Conservation (phyloP, 495 filamentous ascomycete genomes). For the Melanomma pulvis-pyrius region DNA sequence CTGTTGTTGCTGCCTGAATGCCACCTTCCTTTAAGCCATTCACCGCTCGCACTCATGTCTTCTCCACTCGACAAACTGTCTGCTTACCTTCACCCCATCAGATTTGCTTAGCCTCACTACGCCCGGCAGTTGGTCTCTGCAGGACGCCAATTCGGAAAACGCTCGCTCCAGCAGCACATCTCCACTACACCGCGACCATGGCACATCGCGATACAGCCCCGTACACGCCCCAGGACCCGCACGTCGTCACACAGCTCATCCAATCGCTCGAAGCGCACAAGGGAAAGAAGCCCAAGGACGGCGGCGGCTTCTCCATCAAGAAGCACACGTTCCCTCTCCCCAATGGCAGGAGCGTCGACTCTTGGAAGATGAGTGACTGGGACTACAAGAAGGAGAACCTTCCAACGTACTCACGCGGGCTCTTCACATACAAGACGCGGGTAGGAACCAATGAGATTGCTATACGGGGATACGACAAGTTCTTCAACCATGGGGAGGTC, state of each 20-base stretch:
- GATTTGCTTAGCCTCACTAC: slow-evolving; percentile 13
- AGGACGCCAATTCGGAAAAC: slow-evolving; percentile 6
- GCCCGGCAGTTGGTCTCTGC: slow-evolving; percentile 16
- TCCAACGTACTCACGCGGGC: slow-evolving; percentile 86
- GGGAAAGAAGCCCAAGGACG: slow-evolving; percentile 47
- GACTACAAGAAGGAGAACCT: slow-evolving; percentile 86
- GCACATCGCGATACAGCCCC: slow-evolving; percentile 51
- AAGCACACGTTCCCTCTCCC: slow-evolving; percentile 71
- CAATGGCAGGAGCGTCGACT: slow-evolving; percentile 69
- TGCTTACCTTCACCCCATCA: slow-evolving; percentile 21
- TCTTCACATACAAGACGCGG: slow-evolving; percentile 75
- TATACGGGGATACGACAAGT: slow-evolving; percentile 94
- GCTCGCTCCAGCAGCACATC: not conserved
- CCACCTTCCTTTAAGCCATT: not conserved
- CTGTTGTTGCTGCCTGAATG: slow-evolving; percentile 34
- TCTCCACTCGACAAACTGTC: slow-evolving; percentile 5
- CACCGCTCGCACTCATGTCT: slow-evolving; percentile 14
- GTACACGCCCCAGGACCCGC: slow-evolving; percentile 64
- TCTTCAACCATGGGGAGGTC: slow-evolving; percentile 90
- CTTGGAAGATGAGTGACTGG: slow-evolving; percentile 92
- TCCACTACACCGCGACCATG: slow-evolving; percentile 38
- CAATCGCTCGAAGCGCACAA: slow-evolving; percentile 56
- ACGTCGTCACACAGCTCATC: slow-evolving; percentile 65
- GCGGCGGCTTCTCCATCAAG: slow-evolving; percentile 63
- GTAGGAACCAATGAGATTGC: slow-evolving; percentile 73